Evolutionary conservation across 345 rosid species (phyloP).

Genomic region (Turnera subulata): DNA sequence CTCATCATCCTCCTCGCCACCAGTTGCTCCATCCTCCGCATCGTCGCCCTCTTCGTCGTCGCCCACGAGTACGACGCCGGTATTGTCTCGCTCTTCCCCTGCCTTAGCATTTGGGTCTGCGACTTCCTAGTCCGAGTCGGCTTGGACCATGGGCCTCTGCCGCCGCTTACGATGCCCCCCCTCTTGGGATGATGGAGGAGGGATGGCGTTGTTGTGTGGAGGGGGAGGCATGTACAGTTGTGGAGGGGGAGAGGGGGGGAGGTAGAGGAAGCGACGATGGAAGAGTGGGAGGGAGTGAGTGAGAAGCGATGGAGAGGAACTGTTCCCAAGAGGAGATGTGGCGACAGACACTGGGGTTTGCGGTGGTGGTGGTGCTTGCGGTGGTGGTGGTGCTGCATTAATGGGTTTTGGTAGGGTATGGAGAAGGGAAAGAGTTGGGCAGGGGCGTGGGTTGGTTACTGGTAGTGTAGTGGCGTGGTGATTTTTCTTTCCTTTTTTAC

Average conservation of each 20-base stretch:
- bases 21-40: constrained; percentile 22
- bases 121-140: constrained; percentile 7
- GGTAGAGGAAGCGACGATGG: neutral
- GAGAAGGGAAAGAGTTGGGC: too few relatives aligned
- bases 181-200: too few relatives aligned
- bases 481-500: too few relatives aligned
- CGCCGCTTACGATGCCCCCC: too few relatives aligned
- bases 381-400: too few relatives aligned
- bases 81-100: constrained; percentile 18
- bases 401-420: too few relatives aligned
- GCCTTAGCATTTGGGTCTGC: constrained; percentile 9
- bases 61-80: constrained; percentile 30
- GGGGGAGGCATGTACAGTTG: neutral
- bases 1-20: constrained; percentile 6
- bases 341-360: neutral
- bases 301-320: too few relatives aligned
- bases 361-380: neutral
- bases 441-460: too few relatives aligned
- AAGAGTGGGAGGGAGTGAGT: too few relatives aligned
- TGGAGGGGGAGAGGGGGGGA: constrained; percentile 2
- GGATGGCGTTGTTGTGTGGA: neutral
- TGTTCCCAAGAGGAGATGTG: too few relatives aligned
- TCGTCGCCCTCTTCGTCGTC: constrained; percentile 18
- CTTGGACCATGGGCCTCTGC: constrained; percentile 5
- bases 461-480: too few relatives aligned